Conservation (phyloP, 768 basidiomycete genomes). For the Lactarius sp. region DNA sequence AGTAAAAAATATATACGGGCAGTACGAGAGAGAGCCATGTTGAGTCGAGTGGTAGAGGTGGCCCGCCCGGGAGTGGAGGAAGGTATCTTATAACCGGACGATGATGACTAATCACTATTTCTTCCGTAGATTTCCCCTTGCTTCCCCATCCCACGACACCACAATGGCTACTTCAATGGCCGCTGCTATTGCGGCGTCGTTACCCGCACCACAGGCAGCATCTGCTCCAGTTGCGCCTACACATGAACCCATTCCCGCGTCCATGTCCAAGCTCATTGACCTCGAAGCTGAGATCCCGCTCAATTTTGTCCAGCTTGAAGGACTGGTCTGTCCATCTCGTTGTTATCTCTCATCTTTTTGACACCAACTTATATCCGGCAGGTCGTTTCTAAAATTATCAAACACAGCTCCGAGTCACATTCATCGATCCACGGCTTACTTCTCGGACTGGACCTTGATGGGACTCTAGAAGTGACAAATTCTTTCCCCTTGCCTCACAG, state of each 20-base stretch:
- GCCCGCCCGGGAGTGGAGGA: neutral
- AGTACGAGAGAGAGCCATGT: constrained; percentile 54
- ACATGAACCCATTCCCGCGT: constrained; percentile 85
- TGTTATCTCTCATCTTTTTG: constrained; percentile 1
- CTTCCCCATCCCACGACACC: neutral
- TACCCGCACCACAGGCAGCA: constrained; percentile 60
- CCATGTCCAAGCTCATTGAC: constrained; percentile 91
- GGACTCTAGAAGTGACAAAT: constrained; percentile 85
- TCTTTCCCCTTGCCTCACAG: constrained; percentile 80
- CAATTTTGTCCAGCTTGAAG: constrained; percentile 77
- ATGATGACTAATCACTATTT: neutral
- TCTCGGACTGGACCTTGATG: constrained; percentile 89
- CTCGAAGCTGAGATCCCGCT: constrained; percentile 87
- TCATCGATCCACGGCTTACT: constrained; percentile 80
- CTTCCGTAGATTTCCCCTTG: neutral
- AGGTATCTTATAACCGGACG: neutral
- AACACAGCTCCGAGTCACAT: constrained; percentile 79
- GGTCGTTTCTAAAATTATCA: constrained; percentile 92
- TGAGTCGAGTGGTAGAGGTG: constrained; percentile 9
- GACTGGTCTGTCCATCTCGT: constrained; percentile 53
- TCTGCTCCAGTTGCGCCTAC: constrained; percentile 59
- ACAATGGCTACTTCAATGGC: constrained; percentile 85
- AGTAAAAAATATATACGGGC: constrained; percentile 72
- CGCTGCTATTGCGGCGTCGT: constrained; percentile 81
- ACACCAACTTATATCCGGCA: constrained; percentile 32